phyloP scores from a whole-genome alignment of 2,329 filamentous ascomycete genomes.

The Phialocephala sp. region DNA sequence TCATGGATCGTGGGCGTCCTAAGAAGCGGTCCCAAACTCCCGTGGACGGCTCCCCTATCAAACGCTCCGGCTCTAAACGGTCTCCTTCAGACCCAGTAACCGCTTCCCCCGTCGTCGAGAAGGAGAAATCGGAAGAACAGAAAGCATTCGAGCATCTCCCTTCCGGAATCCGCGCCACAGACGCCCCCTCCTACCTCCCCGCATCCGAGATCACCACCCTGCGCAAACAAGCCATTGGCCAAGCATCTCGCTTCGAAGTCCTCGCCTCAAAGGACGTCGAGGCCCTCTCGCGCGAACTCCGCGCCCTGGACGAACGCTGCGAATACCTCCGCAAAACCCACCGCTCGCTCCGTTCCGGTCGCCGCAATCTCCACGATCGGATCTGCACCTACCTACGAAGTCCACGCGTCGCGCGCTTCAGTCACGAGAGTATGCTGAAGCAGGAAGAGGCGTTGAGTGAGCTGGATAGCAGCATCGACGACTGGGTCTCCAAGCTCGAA shows the following conservation, averaged over 20 bases:
- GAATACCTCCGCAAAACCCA: conserved; percentile 81
- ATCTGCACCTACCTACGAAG: conserved; percentile 80
- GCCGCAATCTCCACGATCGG: conserved; percentile 76
- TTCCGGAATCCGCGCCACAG: conserved; percentile 58
- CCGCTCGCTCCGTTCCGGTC: conserved; percentile 74
- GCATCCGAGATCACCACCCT: conserved; percentile 56
- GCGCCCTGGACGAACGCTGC: conserved; percentile 76
- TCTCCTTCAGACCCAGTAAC: conserved; percentile 13
- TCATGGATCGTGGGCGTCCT: conserved; percentile 67
- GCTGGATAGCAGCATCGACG: conserved; percentile 78
- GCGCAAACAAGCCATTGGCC: conserved; percentile 65
- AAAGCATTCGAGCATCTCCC: conserved; percentile 67
- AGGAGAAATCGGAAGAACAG: conserved; percentile 50
- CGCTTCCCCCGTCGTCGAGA: neutral
- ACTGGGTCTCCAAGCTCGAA: conserved; percentile 82
- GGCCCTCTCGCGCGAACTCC: conserved; percentile 72
- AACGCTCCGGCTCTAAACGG: conserved; percentile 43
- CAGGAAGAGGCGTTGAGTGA: conserved; percentile 81
- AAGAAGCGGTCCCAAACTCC: conserved; percentile 51
- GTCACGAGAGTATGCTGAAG: conserved; percentile 75
- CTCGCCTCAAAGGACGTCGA: conserved; percentile 67
- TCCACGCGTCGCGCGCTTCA: conserved; percentile 73
- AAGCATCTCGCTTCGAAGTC: conserved; percentile 69
- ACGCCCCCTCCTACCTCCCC: conserved; percentile 56
- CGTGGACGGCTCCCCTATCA: conserved; percentile 45